These are phyloP conservation scores for Firmiana major DNA, from an alignment of 345 rosid species.

Conservation along the genomic window DNA sequence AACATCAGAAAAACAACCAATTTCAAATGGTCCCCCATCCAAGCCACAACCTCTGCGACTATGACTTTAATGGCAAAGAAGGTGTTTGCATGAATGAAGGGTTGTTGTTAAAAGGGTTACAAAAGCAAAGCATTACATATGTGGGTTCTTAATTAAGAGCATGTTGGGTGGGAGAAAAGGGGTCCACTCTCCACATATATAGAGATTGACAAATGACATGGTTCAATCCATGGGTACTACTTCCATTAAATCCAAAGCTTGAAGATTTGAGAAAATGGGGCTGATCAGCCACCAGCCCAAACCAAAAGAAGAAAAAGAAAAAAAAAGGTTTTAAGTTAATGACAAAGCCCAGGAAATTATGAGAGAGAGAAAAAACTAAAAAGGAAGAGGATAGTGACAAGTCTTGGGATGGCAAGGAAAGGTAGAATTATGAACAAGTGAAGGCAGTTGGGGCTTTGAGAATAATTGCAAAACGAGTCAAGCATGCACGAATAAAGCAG, in stretches of 20 bases:
- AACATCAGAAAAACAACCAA: background rate
- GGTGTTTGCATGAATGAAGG: slow-evolving; percentile 28
- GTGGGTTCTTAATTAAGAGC: slow-evolving; percentile 6
- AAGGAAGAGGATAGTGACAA: slow-evolving; percentile 1
- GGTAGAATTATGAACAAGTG: slow-evolving; percentile 2
- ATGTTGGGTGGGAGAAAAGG: slow-evolving; percentile 19
- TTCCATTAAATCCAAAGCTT: slow-evolving; percentile 31
- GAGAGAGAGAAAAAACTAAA: background rate
- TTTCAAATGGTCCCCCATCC: slow-evolving; percentile 31
- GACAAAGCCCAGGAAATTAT: background rate
- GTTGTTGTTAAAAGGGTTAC: slow-evolving; percentile 19
- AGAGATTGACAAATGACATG: slow-evolving; percentile 25
- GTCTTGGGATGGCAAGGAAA: background rate
- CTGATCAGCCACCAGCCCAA: slow-evolving; percentile 4
- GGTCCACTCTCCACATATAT: slow-evolving; percentile 21
- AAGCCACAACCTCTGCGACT: slow-evolving; percentile 32
- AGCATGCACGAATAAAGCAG: slow-evolving; percentile 6
- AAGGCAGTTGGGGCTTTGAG: slow-evolving; percentile 4
- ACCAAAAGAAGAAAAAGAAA: background rate
- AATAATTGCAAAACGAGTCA: background rate
- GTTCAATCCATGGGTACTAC: slow-evolving; percentile 28
- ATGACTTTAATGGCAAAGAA: slow-evolving; percentile 48
- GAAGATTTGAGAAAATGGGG: slow-evolving; percentile 16
- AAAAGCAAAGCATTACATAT: background rate
- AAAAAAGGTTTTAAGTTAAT: background rate